These are phyloP conservation scores for Sugiyamaella mastotermitis DNA, from an alignment of 805 yeast genomes.

Conservation along the genomic window DNA sequence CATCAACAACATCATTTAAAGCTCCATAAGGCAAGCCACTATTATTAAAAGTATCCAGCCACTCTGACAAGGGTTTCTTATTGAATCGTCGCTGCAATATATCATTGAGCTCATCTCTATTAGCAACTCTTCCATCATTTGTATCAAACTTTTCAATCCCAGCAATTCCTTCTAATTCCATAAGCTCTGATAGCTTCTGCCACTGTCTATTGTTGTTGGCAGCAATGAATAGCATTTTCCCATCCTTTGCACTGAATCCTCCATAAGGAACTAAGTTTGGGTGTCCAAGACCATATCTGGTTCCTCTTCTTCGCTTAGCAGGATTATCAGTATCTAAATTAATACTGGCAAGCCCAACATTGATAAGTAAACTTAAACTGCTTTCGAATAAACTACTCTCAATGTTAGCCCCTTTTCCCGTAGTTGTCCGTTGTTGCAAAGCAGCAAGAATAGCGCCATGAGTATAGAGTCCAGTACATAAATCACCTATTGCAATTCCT, in stretches of 20 bases:
- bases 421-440: conserved; percentile 25
- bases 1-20: conserved; percentile 33
- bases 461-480: conserved; percentile 35
- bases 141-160: conserved; percentile 26
- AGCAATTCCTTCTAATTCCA: conserved; percentile 30
- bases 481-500: conserved; percentile 37
- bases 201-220: conserved; percentile 36
- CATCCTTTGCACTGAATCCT: conserved; percentile 31
- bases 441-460: conserved; percentile 34
- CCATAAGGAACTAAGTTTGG: conserved; percentile 36
- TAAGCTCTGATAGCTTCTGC: conserved; percentile 25
- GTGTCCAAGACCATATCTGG: conserved; percentile 19
- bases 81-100: conserved; percentile 24
- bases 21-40: conserved; percentile 35
- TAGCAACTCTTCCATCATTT: conserved; percentile 31
- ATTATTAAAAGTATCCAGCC: conserved; percentile 29
- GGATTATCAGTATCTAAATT: conserved; percentile 1
- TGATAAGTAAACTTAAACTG: conserved; percentile 34
- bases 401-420: conserved; percentile 31
- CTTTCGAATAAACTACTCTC: conserved; percentile 33
- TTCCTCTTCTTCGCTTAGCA: conserved; percentile 5
- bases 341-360: conserved; percentile 35
- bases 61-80: conserved; percentile 28
- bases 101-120: conserved; percentile 28
- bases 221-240: conserved; percentile 33